These are phyloP conservation scores for Diaporthe humulicola DNA, from an alignment of 2,329 filamentous ascomycete genomes.

Conservation along the genomic window DNA sequence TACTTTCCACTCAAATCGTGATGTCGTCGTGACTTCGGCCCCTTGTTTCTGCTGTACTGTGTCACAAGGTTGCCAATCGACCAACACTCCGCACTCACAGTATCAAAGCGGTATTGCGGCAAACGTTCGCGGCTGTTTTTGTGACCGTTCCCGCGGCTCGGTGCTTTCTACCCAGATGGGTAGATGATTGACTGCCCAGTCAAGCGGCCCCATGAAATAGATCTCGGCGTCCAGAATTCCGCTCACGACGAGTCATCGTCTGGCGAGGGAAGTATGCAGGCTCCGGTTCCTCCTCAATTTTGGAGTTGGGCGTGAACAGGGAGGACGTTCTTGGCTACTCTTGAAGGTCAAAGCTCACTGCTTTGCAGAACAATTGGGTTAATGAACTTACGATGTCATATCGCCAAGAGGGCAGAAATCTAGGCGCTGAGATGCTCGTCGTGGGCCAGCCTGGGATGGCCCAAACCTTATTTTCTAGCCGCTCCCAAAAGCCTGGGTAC, in stretches of 20 bases:
- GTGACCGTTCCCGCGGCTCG: neutral
- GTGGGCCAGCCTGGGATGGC: neutral
- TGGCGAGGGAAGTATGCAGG: neutral
- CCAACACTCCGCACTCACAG: neutral
- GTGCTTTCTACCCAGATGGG: neutral
- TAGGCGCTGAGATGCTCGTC: constrained; percentile 4
- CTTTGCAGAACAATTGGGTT: neutral
- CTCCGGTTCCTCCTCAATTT: neutral
- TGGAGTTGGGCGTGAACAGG: neutral
- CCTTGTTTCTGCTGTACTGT: neutral
- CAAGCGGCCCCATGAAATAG: too few relatives aligned
- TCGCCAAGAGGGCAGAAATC: constrained; percentile 6
- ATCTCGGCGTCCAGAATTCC: neutral
- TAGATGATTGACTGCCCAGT: neutral
- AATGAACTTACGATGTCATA: constrained; percentile 6
- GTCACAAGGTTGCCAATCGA: neutral
- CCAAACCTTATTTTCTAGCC: neutral
- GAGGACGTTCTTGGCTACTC: neutral
- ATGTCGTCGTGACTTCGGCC: neutral
- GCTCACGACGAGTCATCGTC: neutral
- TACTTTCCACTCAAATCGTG: neutral
- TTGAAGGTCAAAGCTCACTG: constrained; percentile 2
- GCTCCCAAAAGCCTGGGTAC: neutral
- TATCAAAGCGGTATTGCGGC: neutral
- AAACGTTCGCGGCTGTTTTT: neutral